These are phyloP conservation scores for Nakazawaea peltata DNA, from an alignment of 805 yeast species.

Conservation along the genomic window DNA sequence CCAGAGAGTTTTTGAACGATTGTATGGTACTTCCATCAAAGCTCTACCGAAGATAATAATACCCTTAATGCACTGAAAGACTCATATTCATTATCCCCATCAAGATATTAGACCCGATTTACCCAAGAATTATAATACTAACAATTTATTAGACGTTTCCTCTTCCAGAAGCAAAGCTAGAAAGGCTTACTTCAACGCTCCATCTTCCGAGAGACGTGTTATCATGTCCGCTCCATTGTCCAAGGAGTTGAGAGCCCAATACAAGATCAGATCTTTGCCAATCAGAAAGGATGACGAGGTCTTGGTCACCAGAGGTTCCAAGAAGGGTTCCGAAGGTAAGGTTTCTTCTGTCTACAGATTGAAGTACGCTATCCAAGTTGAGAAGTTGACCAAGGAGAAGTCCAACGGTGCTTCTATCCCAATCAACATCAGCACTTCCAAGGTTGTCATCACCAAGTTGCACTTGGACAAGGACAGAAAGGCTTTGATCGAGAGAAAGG, in stretches of 20 bases:
- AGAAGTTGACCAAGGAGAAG: constrained; percentile 96
- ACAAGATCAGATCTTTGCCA: constrained; percentile 93
- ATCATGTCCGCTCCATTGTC: constrained; percentile 98
- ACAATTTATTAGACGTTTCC: constrained; percentile 74
- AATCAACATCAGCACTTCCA: constrained; percentile 96
- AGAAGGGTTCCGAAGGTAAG: constrained; percentile 99
- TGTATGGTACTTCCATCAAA: no score
- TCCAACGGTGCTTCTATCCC: constrained; percentile 97
- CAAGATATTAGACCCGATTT: no score
- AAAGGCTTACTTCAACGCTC: constrained; percentile 99
- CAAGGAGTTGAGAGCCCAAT: constrained; percentile 96
- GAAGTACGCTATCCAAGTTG: constrained; percentile 93
- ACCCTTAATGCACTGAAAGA: no score
- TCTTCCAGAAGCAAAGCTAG: constrained; percentile 99
- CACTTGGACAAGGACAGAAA: constrained; percentile 99
- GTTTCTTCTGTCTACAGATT: constrained; percentile 97
- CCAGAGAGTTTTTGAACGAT: no score
- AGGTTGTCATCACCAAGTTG: constrained; percentile 97
- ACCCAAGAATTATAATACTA: no score
- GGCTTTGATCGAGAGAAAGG: constrained; percentile 95
- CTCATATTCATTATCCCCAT: no score
- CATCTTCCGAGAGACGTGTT: constrained; percentile 91
- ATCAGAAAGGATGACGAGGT: constrained; percentile 98
- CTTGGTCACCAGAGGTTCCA: constrained; percentile 94
- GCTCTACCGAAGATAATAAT: no score